Evolutionary conservation across 257 asterid species (phyloP), one percentile per base, ranked within the genome.

Genomic region (Solanum raphanifolium): DNA sequence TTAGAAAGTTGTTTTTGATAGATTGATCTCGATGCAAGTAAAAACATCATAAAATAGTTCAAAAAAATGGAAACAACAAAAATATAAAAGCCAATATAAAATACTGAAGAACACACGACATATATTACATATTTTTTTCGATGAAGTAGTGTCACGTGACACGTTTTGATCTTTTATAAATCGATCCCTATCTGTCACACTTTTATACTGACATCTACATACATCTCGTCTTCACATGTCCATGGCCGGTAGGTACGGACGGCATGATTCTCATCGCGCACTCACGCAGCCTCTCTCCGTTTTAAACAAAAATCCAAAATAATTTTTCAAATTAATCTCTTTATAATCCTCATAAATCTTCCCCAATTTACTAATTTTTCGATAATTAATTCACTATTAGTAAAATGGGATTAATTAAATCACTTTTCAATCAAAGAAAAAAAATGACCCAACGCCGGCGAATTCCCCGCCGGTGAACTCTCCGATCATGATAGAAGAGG

Each of bases 371-470:
- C 87, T 86, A 23, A 23, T 25, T 72, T 60, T 27, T 13, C 41
- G 32, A n/a, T 9, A 39, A 39, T 39, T 39, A 39, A 39, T 39
- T 39, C 43, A 39, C 43, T 0, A 39, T 65, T 65, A 52, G 6
- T 1, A 16, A 38, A 87, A 46, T 95, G 98, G 95, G 98, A 86
- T 76, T 95, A 46, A 46, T 46, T 7, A 93, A 86, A 86, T 90
- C 93, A 12, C 83, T 95, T n/a, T 93, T 96, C 95, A 90, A 87
- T 69, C 66, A 38, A 93, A 93, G 91, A 92, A 92, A 87, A 93
- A 86, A 87, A 75, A 35, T 9, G 32, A 1, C 20, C 23, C 32
- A 35, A 60, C 83, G 20, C 74, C 91, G 5, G 83, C 95, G 2
- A 87, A 93, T 52, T 76, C 94, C 1, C 52, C 96, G 21, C 91